Evolutionary conservation across 192 early-diverging fungal genomes (phyloP).

Genomic region (Phycomyces blakesleeanus): DNA sequence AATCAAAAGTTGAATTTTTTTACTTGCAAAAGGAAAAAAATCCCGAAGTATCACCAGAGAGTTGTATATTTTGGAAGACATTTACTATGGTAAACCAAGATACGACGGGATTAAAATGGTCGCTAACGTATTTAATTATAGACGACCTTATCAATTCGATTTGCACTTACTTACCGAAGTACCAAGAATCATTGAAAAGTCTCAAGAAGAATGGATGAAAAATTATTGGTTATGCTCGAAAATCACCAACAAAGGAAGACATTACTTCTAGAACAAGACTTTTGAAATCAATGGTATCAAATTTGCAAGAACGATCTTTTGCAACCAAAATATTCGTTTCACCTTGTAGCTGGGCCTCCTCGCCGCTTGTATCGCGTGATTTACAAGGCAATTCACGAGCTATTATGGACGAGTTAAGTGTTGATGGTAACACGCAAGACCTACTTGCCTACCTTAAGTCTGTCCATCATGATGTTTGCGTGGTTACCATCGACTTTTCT

Average conservation of each 20-base stretch:
- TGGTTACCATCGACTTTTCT: conserved; percentile 6
- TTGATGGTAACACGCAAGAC: conserved; percentile 2
- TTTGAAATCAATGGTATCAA: neutral
- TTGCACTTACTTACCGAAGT: neutral
- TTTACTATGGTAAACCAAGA: conserved; percentile 10
- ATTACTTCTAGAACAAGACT: neutral
- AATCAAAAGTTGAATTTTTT: conserved; percentile 3
- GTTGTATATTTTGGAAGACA: conserved; percentile 10
- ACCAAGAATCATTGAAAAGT: neutral
- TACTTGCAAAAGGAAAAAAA: conserved; percentile 12
- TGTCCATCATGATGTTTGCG: neutral
- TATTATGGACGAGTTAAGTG: neutral
- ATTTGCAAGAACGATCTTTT: neutral
- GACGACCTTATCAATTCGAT: conserved; percentile 8
- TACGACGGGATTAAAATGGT: conserved; percentile 2
- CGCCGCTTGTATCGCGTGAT: conserved; percentile 2
- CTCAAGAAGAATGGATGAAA: neutral
- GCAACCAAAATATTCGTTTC: neutral
- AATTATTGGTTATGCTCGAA: neutral
- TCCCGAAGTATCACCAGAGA: conserved; percentile 5
- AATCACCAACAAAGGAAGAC: neutral
- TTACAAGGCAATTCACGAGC: neutral
- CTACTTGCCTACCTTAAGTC: neutral
- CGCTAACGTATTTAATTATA: conserved; percentile 10
- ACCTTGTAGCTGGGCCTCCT: neutral